Conservation (phyloP, 2,329 filamentous ascomycete species). For the Diaporthe vexans region DNA sequence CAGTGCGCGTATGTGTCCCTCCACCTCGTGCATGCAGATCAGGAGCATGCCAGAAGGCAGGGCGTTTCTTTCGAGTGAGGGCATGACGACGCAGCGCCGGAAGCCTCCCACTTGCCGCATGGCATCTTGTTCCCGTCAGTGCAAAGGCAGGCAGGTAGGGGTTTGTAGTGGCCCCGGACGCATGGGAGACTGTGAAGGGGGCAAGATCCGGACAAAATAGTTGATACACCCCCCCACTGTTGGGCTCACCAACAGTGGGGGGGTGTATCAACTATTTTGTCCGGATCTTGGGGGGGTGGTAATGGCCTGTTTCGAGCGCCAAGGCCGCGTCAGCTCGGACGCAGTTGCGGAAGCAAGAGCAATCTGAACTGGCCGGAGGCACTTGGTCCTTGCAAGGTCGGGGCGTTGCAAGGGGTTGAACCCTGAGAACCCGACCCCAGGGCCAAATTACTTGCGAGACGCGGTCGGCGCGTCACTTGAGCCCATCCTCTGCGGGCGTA, state of each 20-base stretch:
- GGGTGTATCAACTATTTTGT: no score
- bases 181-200: not conserved
- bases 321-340: constrained; percentile 36
- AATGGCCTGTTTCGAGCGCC: constrained; percentile 26
- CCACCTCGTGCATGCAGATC: not conserved
- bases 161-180: not conserved
- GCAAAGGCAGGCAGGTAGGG: not conserved
- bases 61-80: not conserved
- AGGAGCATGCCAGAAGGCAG: constrained; percentile 15
- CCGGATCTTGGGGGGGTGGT: no score
- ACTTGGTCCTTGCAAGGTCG: not conserved
- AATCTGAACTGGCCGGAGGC: not conserved
- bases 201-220: no score
- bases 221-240: no score
- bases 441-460: constrained; percentile 1
- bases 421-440: not conserved
- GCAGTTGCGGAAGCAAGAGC: not conserved
- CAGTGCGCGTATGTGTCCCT: constrained; percentile 4
- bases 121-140: not conserved
- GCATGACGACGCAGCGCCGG: constrained; percentile 19
- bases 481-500: not conserved
- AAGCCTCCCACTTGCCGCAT: constrained; percentile 26
- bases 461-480: constrained; percentile 33
- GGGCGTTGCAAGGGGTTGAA: not conserved
- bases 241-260: no score